phyloP scores from a whole-genome alignment of 169 alveolate species.

The Eimeria praecox region DNA sequence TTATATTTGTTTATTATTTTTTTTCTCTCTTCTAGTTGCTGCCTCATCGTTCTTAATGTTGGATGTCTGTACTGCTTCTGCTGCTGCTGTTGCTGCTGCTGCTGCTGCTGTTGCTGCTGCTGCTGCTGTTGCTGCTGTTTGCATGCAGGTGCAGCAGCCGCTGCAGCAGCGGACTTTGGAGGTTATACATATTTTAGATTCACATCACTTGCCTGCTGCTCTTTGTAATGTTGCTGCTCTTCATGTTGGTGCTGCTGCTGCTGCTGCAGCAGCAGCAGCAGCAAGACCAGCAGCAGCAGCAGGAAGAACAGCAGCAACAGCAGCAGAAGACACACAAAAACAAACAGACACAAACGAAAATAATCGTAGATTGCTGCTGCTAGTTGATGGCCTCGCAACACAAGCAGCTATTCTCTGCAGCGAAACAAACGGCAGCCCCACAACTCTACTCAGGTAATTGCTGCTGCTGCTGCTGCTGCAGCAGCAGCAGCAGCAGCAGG shows the following conservation, averaged over 20 bases:
- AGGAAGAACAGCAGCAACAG: neutral
- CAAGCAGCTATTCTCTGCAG: slow-evolving; percentile 5
- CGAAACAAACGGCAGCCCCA: neutral
- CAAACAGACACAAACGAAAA: neutral
- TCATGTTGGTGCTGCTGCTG: neutral
- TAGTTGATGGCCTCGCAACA: slow-evolving; percentile 37
- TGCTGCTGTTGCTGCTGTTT: neutral
- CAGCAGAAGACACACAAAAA: neutral
- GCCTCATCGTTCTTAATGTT: neutral
- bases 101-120: neutral
- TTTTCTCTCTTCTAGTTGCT: too few relatives aligned
- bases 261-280: neutral
- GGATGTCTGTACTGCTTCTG: neutral
- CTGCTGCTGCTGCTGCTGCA: neutral
- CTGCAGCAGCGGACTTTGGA: slow-evolving; percentile 35
- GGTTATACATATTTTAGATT: neutral
- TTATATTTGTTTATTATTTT: too few relatives aligned
- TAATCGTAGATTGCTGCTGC: neutral
- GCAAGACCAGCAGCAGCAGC: neutral
- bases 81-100: neutral
- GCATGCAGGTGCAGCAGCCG: slow-evolving; percentile 10
- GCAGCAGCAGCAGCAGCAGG: slow-evolving; percentile 22
- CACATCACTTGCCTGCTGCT: neutral
- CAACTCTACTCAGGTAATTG: slow-evolving; percentile 13
- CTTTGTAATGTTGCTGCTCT: neutral